Evolutionary conservation across 2,329 filamentous ascomycete genomes (phyloP).

Genomic region (Ceratocystis lukuohia): DNA sequence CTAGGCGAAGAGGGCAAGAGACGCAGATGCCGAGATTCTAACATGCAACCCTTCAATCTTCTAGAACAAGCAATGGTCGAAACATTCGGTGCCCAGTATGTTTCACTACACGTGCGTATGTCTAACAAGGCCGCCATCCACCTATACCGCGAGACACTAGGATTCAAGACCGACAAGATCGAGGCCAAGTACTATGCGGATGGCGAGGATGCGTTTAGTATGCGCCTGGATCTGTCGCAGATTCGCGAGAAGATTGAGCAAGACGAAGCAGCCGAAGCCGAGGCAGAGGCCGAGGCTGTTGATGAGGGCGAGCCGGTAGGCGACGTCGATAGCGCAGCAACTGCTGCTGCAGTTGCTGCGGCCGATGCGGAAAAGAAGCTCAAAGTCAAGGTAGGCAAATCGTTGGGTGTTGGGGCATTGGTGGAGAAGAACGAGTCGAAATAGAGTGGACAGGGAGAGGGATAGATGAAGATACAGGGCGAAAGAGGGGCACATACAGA

Average conservation of each 20-base stretch:
- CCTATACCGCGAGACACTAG: constrained; percentile 82
- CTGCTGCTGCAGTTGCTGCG: constrained; percentile 21
- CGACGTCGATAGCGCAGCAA: constrained; percentile 42
- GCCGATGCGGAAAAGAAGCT: constrained; percentile 47
- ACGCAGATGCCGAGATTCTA: not conserved
- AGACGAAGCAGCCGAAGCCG: constrained; percentile 30
- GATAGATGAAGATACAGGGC: not conserved
- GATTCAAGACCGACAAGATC: constrained; percentile 76
- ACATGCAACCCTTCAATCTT: too few species aligned
- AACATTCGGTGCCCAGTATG: constrained; percentile 79
- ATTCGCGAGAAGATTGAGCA: constrained; percentile 39
- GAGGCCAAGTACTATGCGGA: constrained; percentile 93
- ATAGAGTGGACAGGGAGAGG: not conserved
- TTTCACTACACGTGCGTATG: constrained; percentile 88
- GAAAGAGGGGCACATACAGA: not conserved
- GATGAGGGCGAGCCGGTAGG: constrained; percentile 63
- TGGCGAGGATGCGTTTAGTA: constrained; percentile 88
- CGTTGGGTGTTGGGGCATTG: constrained; percentile 63
- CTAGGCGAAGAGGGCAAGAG: not conserved
- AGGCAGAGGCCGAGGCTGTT: constrained; percentile 25
- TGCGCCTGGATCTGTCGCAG: constrained; percentile 70
- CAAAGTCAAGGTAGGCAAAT: constrained; percentile 74
- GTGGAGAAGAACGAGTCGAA: constrained; percentile 46
- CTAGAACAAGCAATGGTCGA: constrained; percentile 92
- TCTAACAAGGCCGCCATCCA: constrained; percentile 84